phyloP scores from a whole-genome alignment of 495 filamentous ascomycete species.

The Penicillium riverlandense region DNA sequence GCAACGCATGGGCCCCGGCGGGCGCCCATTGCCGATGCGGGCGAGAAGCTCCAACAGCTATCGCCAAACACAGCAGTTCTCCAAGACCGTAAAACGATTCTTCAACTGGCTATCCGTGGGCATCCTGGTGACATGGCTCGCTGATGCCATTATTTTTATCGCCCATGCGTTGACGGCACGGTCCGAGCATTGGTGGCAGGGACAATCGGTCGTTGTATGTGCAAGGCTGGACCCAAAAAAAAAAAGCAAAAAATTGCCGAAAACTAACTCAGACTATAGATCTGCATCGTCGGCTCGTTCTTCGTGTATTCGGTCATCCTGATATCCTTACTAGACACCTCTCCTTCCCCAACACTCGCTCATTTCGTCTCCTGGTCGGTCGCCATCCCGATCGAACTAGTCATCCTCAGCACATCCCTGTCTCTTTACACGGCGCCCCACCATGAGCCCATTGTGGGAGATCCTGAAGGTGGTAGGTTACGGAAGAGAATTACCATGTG shows the following conservation, averaged over 20 bases:
- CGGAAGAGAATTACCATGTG: slow-evolving; percentile 50
- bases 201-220: slow-evolving; percentile 75
- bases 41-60: slow-evolving; percentile 31
- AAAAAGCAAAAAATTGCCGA: neutral
- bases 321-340: slow-evolving; percentile 73
- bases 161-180: slow-evolving; percentile 61
- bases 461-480: slow-evolving; percentile 37
- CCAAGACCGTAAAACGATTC: slow-evolving; percentile 49
- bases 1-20: slow-evolving; percentile 58
- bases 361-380: slow-evolving; percentile 71
- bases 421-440: slow-evolving; percentile 53
- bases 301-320: slow-evolving; percentile 67
- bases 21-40: slow-evolving; percentile 67
- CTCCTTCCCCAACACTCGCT: slow-evolving; percentile 61
- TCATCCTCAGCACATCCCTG: slow-evolving; percentile 58
- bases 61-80: slow-evolving; percentile 42
- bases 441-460: slow-evolving; percentile 51
- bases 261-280: slow-evolving; percentile 38
- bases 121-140: slow-evolving; percentile 64
- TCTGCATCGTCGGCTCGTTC: slow-evolving; percentile 74
- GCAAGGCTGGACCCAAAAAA: neutral
- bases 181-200: slow-evolving; percentile 83
- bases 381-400: slow-evolving; percentile 57
- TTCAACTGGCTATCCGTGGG: slow-evolving; percentile 69
- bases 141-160: slow-evolving; percentile 66